Evolutionary conservation across 1,284 basidiomycete genomes (phyloP), one percentile per base, ranked within the genome.

Genomic region (Ceraceosorus bombacis): DNA sequence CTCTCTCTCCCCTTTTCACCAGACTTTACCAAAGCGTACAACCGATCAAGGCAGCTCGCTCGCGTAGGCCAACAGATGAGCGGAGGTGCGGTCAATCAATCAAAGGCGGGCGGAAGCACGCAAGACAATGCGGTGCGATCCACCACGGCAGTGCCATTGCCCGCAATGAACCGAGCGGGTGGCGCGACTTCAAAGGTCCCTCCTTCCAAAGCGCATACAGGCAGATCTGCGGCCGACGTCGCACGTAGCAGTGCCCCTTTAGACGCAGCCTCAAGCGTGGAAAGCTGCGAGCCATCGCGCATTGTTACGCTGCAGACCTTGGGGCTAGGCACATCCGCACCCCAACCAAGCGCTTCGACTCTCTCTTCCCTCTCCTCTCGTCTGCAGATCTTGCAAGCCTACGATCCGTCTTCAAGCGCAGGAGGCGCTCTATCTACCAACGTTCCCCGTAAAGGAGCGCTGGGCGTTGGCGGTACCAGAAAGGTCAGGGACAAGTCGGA

Each of bases 11-110:
- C 27, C 27, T 27, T 27, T 27, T 27, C 27, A 27, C 27, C 27
- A 61, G 63, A 77, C 58, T 77, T 77, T 43, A 77, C 75, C 6
- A 77, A 77, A 62, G 70, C 71, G 51, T 76, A 72, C 70, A 77
- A 77, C 41, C 67, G 74, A 2, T 73, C 73, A 8, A 58, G 73
- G 4, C 72, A 74, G 51, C 63, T 75, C 4, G 72, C 72, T 2
- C 61, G 60, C 2, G 69, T 71, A 8, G 54, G 41, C 10, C 41
- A 55, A 43, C 41, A 17, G n/a, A 46, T 15, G 58, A 70, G 51
- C 52, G 58, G 5, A 41, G 55, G 15, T 46, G 27, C 17, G 56
- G 56, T 9, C 56, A 57, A 52, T 49, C 46, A 53, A 43, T 9
- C 38, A 51, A 13, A 36, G 41, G n/a, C 58, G 40, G 12, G 17